These are phyloP conservation scores for Diplodia intermedia DNA, from an alignment of 2,329 filamentous ascomycete genomes.

Conservation along the genomic window DNA sequence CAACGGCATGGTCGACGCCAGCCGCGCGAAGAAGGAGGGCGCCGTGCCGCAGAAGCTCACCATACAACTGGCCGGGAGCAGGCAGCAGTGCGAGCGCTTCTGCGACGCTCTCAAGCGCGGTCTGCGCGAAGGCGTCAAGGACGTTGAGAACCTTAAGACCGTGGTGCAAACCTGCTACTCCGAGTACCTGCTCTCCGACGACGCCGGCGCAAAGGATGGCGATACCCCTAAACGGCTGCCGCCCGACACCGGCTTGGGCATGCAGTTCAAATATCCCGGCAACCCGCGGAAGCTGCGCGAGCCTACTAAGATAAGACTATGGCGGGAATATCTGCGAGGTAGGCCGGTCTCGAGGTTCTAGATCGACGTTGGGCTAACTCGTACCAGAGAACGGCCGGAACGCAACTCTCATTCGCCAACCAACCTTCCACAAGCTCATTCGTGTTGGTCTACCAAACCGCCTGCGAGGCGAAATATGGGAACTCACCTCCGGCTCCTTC, in stretches of 20 bases:
- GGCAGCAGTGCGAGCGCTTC: conserved; percentile 90
- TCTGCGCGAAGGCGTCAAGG: conserved; percentile 83
- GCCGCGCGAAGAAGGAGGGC: conserved; percentile 53
- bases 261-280: conserved; percentile 92
- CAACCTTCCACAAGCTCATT: conserved; percentile 97
- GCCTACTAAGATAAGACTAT: conserved; percentile 94
- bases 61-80: conserved; percentile 86
- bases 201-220: conserved; percentile 41
- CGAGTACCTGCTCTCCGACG: conserved; percentile 61
- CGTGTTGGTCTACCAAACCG: conserved; percentile 93
- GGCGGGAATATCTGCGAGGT: conserved; percentile 88
- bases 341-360: conserved; percentile 40
- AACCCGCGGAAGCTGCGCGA: conserved; percentile 94
- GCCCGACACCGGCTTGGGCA: conserved; percentile 92
- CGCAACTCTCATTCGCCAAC: conserved; percentile 88
- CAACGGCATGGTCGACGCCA: conserved; percentile 67
- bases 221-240: conserved; percentile 56
- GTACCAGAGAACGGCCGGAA: conserved; percentile 85
- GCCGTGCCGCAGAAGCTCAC: conserved; percentile 85
- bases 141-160: conserved; percentile 81
- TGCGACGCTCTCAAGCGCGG: conserved; percentile 95
- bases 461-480: conserved; percentile 93
- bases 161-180: conserved; percentile 90
- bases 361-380: neutral
- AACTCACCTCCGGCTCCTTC: conserved; percentile 88